Evolutionary conservation across 148 eudicot genomes (phyloP), one percentile per base, ranked within the genome.

Genomic region (Tetragonia tetragonoides): DNA sequence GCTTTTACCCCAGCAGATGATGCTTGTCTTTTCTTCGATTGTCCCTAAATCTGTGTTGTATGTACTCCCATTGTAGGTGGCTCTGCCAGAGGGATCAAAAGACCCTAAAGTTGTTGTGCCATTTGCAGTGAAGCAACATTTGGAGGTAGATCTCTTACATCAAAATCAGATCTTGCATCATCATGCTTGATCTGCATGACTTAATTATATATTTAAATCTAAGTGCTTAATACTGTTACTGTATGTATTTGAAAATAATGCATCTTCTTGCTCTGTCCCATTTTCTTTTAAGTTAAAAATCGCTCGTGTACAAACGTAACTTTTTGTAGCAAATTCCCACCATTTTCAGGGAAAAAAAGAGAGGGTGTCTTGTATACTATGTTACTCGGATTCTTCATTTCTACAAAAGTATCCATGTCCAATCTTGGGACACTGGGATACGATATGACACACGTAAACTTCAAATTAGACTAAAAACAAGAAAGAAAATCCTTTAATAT

Each of bases 51-150:
- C 21, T 77, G 28, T 38, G 47, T 46, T 37, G 41, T 67, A 16
- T 66, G 24, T 44, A 42, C 37, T 44, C 9, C 39, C 16, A 49
- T 78, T 81, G 78, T 79, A 95, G 99, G 97, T 95, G 53, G 90
- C 90, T 81, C 86, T 95, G 80, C 99, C 99, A 17, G 98, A 95
- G 84, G 99, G 99, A 68, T 93, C 99, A 44, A 88, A 85, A 80
- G 82, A 89, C 79, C 91, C 98, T 40, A 87, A 87, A 49, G 87
- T 75, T 47, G 79, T 85, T 70, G 90, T 84, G 70, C 94, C 99
- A 57, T 96, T 91, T 81, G 54, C 92, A 11, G 88, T 90, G 68
- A 89, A 93, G 23, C 92, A 91, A 82, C 84, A 82, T 84, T 79
- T 89, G 77, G 95, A 96, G 99, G 99, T 93, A 73, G n/a, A 73